Conservation (phyloP, 1,284 basidiomycete species). For the Apiotrichum sp. region DNA sequence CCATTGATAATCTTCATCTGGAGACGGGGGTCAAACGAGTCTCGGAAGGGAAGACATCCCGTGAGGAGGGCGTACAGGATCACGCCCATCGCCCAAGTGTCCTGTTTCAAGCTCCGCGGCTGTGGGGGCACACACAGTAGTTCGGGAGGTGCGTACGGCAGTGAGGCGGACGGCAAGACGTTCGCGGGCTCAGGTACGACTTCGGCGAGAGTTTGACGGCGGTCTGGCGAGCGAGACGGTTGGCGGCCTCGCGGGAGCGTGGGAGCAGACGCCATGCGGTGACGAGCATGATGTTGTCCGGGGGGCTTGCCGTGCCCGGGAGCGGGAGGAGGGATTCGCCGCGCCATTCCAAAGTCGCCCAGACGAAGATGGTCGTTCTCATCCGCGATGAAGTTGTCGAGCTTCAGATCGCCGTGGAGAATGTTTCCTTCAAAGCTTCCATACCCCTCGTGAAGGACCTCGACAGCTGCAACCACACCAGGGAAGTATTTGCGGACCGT, state of each 20-base stretch:
- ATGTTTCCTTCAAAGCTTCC: conserved; percentile 55
- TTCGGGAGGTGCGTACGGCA: conserved; percentile 83
- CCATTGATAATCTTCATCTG: conserved; percentile 86
- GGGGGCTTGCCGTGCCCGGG: not conserved
- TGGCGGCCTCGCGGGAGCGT: not conserved
- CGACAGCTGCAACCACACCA: conserved; percentile 78
- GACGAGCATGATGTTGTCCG: not conserved
- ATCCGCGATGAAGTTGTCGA: conserved; percentile 92
- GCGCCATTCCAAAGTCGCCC: conserved; percentile 45
- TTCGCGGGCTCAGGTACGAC: not conserved
- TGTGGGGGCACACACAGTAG: conserved; percentile 53
- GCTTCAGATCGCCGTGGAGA: conserved; percentile 89
- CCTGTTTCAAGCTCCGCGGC: conserved; percentile 57
- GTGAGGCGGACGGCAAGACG: conserved; percentile 65
- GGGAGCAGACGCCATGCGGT: not conserved
- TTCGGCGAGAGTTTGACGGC: conserved; percentile 2
- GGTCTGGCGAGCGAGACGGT: conserved; percentile 5
- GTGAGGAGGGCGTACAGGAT: conserved; percentile 76
- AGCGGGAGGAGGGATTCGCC: conserved; percentile 11
- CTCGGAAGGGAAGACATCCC: conserved; percentile 72
- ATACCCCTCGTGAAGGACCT: conserved; percentile 68
- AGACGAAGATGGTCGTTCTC: conserved; percentile 57
- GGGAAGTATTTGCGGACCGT: conserved; percentile 83
- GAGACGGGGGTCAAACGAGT: conserved; percentile 80
- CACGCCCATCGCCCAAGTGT: conserved; percentile 89